phyloP scores from a whole-genome alignment of 352 stramenopile genomes.

The Phytopythium cucurbitacearum region DNA sequence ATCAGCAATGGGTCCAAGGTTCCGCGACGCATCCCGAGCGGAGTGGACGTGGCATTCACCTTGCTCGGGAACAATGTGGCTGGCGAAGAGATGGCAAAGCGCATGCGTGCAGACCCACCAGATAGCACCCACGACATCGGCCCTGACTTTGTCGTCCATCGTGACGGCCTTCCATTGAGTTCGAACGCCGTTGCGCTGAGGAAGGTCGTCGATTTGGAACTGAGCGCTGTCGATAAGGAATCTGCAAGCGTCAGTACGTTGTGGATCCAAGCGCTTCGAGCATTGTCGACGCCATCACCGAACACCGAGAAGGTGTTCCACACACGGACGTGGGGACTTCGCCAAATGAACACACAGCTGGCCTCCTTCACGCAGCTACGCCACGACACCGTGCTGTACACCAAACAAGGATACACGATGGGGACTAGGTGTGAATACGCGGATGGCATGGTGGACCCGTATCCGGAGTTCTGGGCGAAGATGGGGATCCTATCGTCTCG shows the following conservation, averaged over 20 bases:
- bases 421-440: constrained; percentile 13
- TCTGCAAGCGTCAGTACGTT: constrained; percentile 9
- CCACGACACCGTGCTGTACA: constrained; percentile 19
- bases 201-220: constrained; percentile 13
- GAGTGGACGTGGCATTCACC: constrained; percentile 16
- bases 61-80: constrained; percentile 16
- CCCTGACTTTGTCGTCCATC: constrained; percentile 4
- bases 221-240: constrained; percentile 4
- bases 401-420: constrained; percentile 16
- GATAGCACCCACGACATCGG: background rate
- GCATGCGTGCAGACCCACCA: constrained; percentile 5
- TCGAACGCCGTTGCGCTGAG: constrained; percentile 20
- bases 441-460: constrained; percentile 18
- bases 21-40: constrained; percentile 15
- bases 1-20: constrained; percentile 8
- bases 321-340: constrained; percentile 9
- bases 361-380: constrained; percentile 17
- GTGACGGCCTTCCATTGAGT: constrained; percentile 12
- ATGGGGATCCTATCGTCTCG: constrained; percentile 7
- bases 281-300: constrained; percentile 10
- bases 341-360: constrained; percentile 19
- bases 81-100: constrained; percentile 5
- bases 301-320: constrained; percentile 8
- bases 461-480: constrained; percentile 12
- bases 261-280: constrained; percentile 14